Evolutionary conservation across 1,284 basidiomycete species (phyloP).

Genomic region (Ustilago nuda): DNA sequence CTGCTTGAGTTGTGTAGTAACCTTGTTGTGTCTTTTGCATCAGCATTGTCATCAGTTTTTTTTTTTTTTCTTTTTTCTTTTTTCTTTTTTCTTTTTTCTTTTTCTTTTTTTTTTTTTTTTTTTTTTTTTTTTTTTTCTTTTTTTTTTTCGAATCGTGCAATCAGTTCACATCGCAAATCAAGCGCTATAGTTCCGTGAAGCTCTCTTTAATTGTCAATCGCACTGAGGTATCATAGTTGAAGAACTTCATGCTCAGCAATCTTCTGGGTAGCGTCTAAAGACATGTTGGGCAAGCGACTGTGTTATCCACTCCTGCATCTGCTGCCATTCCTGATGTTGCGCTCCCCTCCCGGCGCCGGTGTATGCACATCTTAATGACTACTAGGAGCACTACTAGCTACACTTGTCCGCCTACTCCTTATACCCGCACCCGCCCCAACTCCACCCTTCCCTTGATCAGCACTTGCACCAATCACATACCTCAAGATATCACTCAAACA

Average conservation of each 20-base stretch:
- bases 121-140: background rate
- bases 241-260: constrained; percentile 35
- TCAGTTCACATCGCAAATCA: background rate
- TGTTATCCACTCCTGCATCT: constrained; percentile 2
- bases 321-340: background rate
- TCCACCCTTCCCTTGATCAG: background rate
- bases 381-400: constrained; percentile 15
- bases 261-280: constrained; percentile 30
- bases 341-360: background rate
- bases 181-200: background rate
- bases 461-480: constrained; percentile 61
- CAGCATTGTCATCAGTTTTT: background rate
- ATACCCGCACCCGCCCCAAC: background rate
- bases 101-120: background rate
- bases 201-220: background rate
- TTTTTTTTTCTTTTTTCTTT: background rate
- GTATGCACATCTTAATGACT: background rate
- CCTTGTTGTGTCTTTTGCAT: background rate
- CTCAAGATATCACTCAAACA: constrained; percentile 63
- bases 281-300: constrained; percentile 10
- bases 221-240: background rate
- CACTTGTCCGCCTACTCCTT: constrained; percentile 24
- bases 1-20: background rate
- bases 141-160: too few species aligned
- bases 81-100: too few species aligned